Evolutionary conservation across 108 stramenopile genomes (phyloP).

Genomic region (Cylindrotheca closterium): DNA sequence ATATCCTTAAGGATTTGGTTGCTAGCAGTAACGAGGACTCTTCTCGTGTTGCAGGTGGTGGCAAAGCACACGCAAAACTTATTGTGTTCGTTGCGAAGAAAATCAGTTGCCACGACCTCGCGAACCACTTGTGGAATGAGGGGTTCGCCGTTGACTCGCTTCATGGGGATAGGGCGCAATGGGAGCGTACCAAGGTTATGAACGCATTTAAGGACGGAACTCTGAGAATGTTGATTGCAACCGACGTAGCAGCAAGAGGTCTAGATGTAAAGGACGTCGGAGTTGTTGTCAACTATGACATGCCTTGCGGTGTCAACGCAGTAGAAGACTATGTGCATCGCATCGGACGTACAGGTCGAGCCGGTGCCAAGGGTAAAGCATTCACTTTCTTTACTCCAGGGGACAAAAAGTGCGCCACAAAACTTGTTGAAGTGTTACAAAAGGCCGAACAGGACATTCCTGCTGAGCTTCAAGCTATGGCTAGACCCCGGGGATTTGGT

Average conservation of each 20-base stretch:
- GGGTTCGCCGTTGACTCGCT: slow-evolving; percentile 92
- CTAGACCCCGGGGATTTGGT: slow-evolving; percentile 56
- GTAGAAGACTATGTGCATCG: slow-evolving; percentile 94
- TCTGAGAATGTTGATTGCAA: slow-evolving; percentile 93
- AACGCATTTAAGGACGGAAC: slow-evolving; percentile 89
- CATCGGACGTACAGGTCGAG: slow-evolving; percentile 93
- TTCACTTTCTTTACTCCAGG: slow-evolving; percentile 89
- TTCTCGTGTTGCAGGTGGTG: slow-evolving; percentile 47
- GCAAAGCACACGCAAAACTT: slow-evolving; percentile 79
- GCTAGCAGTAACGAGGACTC: slow-evolving; percentile 34
- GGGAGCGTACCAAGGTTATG: slow-evolving; percentile 94
- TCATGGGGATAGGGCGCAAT: slow-evolving; percentile 97
- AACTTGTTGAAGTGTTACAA: slow-evolving; percentile 79
- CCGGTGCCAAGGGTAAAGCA: slow-evolving; percentile 90
- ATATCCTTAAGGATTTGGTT: slow-evolving; percentile 87
- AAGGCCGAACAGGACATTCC: slow-evolving; percentile 86
- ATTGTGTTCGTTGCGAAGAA: slow-evolving; percentile 92
- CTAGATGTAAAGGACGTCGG: slow-evolving; percentile 98
- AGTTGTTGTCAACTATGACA: slow-evolving; percentile 97
- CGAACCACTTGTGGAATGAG: slow-evolving; percentile 89
- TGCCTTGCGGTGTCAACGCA: slow-evolving; percentile 88
- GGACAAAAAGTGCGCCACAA: slow-evolving; percentile 79
- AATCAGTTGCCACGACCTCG: slow-evolving; percentile 81
- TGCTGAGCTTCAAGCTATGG: slow-evolving; percentile 73
- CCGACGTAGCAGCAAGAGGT: slow-evolving; percentile 97